Percentiles rank a stretch among this genome's conserved stretches.
Evolutionary conservation across 176 grass and related monocot genomes (phyloP).

Genomic region (Ampelocalamus luodianensis): DNA sequence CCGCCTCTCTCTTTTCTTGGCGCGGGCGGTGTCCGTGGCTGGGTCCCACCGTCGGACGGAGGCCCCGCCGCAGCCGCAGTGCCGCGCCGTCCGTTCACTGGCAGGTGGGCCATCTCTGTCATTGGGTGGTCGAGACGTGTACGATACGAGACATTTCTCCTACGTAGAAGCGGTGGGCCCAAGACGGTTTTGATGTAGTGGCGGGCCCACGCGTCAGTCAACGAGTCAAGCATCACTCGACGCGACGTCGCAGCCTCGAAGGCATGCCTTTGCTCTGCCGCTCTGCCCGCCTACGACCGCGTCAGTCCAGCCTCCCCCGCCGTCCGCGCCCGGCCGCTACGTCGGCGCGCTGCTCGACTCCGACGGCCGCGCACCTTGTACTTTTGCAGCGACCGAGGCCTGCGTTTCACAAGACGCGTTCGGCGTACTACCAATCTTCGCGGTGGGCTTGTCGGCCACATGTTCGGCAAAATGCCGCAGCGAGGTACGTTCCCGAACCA

Average conservation of each 20-base stretch:
- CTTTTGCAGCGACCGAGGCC: not conserved
- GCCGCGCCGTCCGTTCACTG: not conserved
- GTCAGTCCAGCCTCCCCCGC: not conserved
- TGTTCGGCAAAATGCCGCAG: conserved; percentile 40
- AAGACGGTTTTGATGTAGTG: not conserved
- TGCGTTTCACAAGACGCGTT: not conserved
- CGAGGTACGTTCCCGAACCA: not conserved
- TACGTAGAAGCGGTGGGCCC: not conserved
- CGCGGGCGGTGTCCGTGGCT: not conserved
- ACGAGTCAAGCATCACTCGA: not conserved
- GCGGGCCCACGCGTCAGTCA: not conserved
- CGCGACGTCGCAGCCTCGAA: not conserved
- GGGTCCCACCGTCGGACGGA: conserved; percentile 1
- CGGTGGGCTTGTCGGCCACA: not conserved
- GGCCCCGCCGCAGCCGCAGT: not conserved
- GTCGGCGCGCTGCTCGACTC: not conserved
- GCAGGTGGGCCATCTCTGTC: not conserved
- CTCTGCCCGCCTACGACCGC: not conserved
- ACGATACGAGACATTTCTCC: not conserved
- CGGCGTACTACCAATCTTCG: not conserved
- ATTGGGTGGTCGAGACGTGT: not conserved
- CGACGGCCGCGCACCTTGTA: not conserved
- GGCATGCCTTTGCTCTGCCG: not conserved
- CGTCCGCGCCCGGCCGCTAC: not conserved
- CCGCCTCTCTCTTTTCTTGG: conserved; percentile 36